phyloP scores from a whole-genome alignment of 2,329 filamentous ascomycete genomes.

The Ophiostoma sp. region DNA sequence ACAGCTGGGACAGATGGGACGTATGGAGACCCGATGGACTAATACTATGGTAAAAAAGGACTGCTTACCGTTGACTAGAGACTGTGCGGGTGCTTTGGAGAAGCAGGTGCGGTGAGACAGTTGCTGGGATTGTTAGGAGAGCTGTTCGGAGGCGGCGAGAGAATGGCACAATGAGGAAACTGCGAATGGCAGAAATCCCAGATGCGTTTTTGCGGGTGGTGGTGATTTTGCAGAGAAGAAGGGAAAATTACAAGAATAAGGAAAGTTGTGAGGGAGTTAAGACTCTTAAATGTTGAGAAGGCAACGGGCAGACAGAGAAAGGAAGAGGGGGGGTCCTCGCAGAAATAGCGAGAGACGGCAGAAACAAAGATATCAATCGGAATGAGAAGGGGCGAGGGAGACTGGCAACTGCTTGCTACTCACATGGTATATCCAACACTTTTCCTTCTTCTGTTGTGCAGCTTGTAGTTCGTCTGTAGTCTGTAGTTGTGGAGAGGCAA shows the following conservation, averaged over 20 bases:
- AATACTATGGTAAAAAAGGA: background rate
- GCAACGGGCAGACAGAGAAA: background rate
- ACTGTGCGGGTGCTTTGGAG: background rate
- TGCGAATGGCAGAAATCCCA: background rate
- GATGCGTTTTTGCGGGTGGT: no score
- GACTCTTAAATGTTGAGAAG: background rate
- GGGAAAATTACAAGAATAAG: no score
- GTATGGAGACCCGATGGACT: background rate
- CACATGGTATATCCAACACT: no score
- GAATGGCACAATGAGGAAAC: background rate
- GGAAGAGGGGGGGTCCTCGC: background rate
- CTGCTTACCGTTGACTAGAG: constrained; percentile 1
- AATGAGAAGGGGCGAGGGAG: background rate
- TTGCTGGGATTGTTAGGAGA: background rate
- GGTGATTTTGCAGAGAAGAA: background rate
- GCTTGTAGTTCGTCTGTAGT: no score
- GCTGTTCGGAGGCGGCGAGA: background rate
- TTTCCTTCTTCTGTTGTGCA: no score
- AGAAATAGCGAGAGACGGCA: background rate
- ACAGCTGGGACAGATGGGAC: background rate
- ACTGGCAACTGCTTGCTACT: background rate
- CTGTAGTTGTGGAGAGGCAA: background rate
- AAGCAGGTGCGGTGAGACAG: constrained; percentile 10
- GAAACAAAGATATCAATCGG: background rate
- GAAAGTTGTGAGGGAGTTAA: background rate